Base-by-base conservation (phyloP, 257 asterid genomes). In the Nicotiana attenuata region DNA sequence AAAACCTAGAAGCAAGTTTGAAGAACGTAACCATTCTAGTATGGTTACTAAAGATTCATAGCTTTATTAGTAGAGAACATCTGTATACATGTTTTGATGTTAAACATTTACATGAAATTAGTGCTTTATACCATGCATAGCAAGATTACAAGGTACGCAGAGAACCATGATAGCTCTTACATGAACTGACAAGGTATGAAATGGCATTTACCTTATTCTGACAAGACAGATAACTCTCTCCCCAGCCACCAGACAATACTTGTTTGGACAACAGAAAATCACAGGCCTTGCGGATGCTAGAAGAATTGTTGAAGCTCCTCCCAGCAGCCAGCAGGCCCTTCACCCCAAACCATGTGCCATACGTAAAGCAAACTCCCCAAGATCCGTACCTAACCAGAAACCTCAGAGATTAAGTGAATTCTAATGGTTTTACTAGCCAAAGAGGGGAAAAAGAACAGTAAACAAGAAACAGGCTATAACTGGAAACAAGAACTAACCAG, bases 361-460 rank as follows among this genome's bases (percentile, higher is more conserved):
- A 96, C 65, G 97, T 93, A 89, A 91, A 96, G 90, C 96, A 96
- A 84, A 93, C 92, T 81, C 91, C 99, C 97, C 98, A 96, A 65
- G 96, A 93, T 52, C 99, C 99, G 85, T 96, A 93, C 99, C 98
- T 96, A 67, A 19, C 7, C 28, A 33, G n/a, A 67, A 33, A 35
- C 76, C 28, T 67, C 53, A 67, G 9, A 35, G 28, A 33, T 35
- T 33, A 9, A 67, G 76, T 33, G 17, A 33, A 33, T 67, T 17
- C 28, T 67, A 33, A 67, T 17, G 53, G 50, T 66, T 31, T 31
- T 31, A 66, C 50, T 16, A 10, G 75, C 50, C 14, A 66, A 31
- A 31, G 15, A 66, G 75, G 76, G 16, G 9, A 66, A 31, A 65
- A 6, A 17, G 31, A 20, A 66, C 31, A 20, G 50, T 66, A 66